phyloP scores from a whole-genome alignment of 345 rosid genomes.

The Turritis glabra region DNA sequence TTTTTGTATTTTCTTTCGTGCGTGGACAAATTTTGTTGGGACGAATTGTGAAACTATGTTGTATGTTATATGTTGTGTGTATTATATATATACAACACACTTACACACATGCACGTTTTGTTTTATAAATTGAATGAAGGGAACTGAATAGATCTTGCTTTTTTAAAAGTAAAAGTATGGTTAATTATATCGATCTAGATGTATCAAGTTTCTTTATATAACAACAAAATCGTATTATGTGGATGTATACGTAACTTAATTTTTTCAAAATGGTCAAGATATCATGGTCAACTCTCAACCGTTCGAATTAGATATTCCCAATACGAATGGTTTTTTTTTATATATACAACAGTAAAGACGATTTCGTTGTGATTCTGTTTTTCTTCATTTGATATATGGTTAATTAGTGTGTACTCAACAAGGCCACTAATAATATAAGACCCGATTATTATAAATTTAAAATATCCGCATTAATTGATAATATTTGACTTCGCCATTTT shows the following conservation, averaged over 20 bases:
- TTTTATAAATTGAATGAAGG: neutral
- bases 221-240: neutral
- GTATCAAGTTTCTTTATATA: neutral
- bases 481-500: neutral
- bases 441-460: neutral
- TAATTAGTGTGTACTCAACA: slow-evolving; percentile 17
- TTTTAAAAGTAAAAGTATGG: neutral
- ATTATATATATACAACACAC: slow-evolving; percentile 15
- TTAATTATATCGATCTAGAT: neutral
- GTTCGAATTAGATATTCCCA: neutral
- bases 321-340: neutral
- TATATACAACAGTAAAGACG: neutral
- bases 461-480: neutral
- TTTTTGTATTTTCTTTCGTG: neutral
- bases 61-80: slow-evolving; percentile 10
- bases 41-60: slow-evolving; percentile 10
- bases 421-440: neutral
- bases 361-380: neutral
- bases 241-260: neutral
- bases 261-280: neutral
- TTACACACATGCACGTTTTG: neutral
- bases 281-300: slow-evolving; percentile 21
- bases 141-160: neutral
- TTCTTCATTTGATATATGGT: neutral
- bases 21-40: neutral